Conservation (phyloP, 2,329 filamentous ascomycete species). For the Colletotrichum sp. region DNA sequence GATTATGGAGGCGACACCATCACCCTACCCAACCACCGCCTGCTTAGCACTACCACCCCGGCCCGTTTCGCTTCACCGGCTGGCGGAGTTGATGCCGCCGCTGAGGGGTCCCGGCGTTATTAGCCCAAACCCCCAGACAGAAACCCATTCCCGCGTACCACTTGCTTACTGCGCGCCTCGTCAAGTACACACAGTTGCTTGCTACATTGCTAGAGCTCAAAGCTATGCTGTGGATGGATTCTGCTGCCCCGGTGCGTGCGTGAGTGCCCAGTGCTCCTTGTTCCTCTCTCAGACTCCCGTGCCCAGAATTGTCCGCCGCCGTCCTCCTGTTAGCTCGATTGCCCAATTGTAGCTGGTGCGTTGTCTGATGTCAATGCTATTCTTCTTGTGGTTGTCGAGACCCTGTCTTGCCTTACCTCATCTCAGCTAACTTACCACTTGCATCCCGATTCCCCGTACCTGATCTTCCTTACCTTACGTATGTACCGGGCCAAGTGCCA, state of each 20-base stretch:
- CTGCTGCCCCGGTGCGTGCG: background rate
- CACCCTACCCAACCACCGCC: constrained; percentile 15
- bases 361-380: constrained; percentile 15
- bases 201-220: background rate
- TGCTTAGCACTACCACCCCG: constrained; percentile 14
- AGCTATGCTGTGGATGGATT: background rate
- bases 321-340: background rate
- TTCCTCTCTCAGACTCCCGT: background rate
- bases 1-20: background rate
- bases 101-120: constrained; percentile 14
- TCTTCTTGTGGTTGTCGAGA: background rate
- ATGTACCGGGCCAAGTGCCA: background rate
- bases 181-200: background rate
- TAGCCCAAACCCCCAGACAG: background rate
- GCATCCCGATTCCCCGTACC: background rate
- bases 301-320: background rate
- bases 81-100: constrained; percentile 21
- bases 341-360: constrained; percentile 5
- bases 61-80: constrained; percentile 20
- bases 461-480: background rate
- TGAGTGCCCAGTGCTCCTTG: background rate
- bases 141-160: background rate
- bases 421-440: background rate
- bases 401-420: background rate
- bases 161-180: background rate